phyloP scores from a whole-genome alignment of 2,329 filamentous ascomycete species.

The Tolypocladium amazonense region DNA sequence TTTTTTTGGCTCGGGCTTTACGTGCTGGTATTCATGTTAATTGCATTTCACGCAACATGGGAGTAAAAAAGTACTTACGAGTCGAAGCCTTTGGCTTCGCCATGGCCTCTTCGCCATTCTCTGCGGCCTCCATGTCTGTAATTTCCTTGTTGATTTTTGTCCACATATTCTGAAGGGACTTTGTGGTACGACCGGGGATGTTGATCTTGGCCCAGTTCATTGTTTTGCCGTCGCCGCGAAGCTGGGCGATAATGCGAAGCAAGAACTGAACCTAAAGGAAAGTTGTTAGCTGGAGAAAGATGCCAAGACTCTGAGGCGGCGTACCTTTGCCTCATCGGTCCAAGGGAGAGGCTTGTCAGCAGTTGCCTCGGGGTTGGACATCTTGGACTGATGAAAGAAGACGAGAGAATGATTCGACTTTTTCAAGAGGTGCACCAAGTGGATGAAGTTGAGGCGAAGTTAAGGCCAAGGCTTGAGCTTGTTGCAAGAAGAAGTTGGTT shows the following conservation, averaged over 20 bases:
- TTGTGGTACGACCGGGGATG: conserved; percentile 26
- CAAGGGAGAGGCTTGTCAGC: conserved; percentile 16
- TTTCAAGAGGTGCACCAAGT: not conserved
- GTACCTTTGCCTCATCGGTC: conserved; percentile 27
- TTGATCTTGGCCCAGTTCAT: conserved; percentile 24
- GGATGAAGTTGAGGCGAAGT: not conserved
- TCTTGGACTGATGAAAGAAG: not conserved
- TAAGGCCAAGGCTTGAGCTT: not conserved
- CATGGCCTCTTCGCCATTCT: conserved; percentile 1
- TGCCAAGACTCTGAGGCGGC: not conserved
- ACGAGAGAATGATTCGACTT: not conserved
- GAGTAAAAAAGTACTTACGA: conserved; percentile 8
- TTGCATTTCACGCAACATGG: not conserved
- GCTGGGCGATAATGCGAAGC: conserved; percentile 22
- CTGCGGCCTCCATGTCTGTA: conserved; percentile 19
- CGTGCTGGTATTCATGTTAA: conserved; percentile 8
- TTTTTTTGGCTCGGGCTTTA: conserved; percentile 7
- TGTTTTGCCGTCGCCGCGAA: conserved; percentile 18
- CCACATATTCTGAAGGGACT: conserved; percentile 27
- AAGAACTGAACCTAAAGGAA: conserved; percentile 21
- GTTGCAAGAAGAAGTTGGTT: no score
- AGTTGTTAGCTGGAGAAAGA: not conserved
- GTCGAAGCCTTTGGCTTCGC: conserved; percentile 8
- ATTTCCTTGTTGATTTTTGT: conserved; percentile 23
- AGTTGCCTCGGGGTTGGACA: conserved; percentile 12